Percentiles rank a stretch among this genome's conserved stretches.
Evolutionary conservation across 108 stramenopile species (phyloP).

Genomic region (Cyclotella baltica): DNA sequence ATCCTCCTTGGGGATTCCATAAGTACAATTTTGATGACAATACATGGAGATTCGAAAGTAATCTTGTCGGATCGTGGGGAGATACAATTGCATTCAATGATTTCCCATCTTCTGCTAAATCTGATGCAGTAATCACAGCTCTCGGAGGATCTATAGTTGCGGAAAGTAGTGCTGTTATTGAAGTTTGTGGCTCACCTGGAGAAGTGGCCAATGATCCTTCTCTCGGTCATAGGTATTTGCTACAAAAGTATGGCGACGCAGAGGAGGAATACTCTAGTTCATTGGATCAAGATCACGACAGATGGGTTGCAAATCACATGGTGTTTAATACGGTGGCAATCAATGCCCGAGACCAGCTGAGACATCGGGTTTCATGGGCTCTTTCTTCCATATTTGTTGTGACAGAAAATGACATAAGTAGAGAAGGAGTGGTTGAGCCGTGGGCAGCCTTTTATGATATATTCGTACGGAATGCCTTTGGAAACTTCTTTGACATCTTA

Average conservation of each 20-base stretch:
- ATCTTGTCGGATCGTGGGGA: slow-evolving; percentile 29
- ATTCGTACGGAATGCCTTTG: slow-evolving; percentile 56
- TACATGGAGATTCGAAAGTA: slow-evolving; percentile 33
- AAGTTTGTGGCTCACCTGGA: slow-evolving; percentile 53
- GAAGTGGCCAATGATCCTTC: slow-evolving; percentile 46
- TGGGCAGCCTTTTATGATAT: slow-evolving; percentile 56
- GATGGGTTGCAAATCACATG: slow-evolving; percentile 32
- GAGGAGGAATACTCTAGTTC: slow-evolving; percentile 29
- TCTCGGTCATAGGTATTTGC: slow-evolving; percentile 35
- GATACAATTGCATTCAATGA: slow-evolving; percentile 26
- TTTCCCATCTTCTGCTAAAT: slow-evolving; percentile 36
- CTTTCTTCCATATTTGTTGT: slow-evolving; percentile 54
- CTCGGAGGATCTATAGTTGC: slow-evolving; percentile 38
- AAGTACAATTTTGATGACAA: slow-evolving; percentile 33
- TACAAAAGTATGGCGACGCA: slow-evolving; percentile 38
- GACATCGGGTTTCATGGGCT: slow-evolving; percentile 63
- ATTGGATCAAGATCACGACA: slow-evolving; percentile 48
- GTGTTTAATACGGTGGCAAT: slow-evolving; percentile 41
- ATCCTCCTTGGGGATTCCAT: slow-evolving; percentile 36
- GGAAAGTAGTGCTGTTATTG: slow-evolving; percentile 20
- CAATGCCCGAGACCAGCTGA: slow-evolving; percentile 50
- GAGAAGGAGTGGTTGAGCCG: slow-evolving; percentile 36
- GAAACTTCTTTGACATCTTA: slow-evolving; percentile 44
- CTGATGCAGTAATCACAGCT: slow-evolving; percentile 13
- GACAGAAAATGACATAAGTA: slow-evolving; percentile 13